Evolutionary conservation across 345 rosid genomes (phyloP).

Genomic region (Populus davidiana): DNA sequence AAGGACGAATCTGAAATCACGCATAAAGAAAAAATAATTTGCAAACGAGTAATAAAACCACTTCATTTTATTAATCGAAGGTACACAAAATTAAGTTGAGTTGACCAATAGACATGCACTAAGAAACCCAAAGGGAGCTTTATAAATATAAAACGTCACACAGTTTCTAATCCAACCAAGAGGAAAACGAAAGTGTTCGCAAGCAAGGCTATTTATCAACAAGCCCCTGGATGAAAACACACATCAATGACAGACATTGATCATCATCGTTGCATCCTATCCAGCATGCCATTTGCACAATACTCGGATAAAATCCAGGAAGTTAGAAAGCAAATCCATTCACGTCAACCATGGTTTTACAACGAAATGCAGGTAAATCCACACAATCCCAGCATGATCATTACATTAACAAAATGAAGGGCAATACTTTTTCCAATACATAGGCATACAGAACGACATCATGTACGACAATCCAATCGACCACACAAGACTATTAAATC

Average conservation of each 20-base stretch:
- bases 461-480: no score
- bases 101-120: background rate
- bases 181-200: background rate
- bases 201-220: background rate
- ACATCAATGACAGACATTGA: background rate
- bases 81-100: background rate
- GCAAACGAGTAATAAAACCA: background rate
- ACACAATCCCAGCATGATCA: background rate
- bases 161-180: background rate
- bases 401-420: background rate
- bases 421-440: background rate
- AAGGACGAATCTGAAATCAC: background rate
- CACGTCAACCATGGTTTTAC: background rate
- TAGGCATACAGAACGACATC: background rate
- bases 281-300: background rate
- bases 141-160: background rate
- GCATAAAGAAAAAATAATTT: background rate
- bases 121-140: background rate
- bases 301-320: background rate
- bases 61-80: background rate
- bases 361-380: background rate
- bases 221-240: background rate
- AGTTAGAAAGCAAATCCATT: background rate
- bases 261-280: background rate
- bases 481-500: no score